Conservation (phyloP, 2,329 filamentous ascomycete species). For the Chaetomiaceae sp. region DNA sequence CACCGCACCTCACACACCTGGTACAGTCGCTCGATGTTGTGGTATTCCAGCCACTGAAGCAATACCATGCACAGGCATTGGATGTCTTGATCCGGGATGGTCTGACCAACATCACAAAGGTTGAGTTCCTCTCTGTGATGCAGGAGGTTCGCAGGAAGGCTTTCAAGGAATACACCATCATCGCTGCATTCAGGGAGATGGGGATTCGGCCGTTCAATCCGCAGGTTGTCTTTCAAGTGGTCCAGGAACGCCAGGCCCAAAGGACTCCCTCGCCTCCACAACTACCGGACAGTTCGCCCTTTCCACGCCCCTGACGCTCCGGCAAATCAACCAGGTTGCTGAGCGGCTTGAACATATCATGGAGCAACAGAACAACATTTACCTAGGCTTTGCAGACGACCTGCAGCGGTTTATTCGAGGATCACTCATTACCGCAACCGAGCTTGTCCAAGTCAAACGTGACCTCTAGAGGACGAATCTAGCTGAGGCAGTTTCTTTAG, state of each 20-base stretch:
- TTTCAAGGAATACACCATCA: background rate
- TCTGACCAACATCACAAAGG: conserved; percentile 2
- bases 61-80: background rate
- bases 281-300: background rate
- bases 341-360: background rate
- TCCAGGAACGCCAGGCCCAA: background rate
- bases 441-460: background rate
- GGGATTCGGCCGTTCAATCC: background rate
- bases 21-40: background rate
- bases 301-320: background rate
- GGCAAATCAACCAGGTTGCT: background rate
- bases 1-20: background rate
- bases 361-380: background rate
- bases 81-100: too few species aligned
- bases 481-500: background rate
- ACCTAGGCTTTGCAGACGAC: background rate
- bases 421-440: background rate
- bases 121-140: background rate
- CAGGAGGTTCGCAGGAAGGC: background rate
- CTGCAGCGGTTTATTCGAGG: background rate
- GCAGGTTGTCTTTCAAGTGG: background rate
- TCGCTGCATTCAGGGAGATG: background rate
- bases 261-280: background rate
- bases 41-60: background rate
- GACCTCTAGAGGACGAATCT: background rate